phyloP scores from a whole-genome alignment of 345 rosid species.

The Brassica carinata region DNA sequence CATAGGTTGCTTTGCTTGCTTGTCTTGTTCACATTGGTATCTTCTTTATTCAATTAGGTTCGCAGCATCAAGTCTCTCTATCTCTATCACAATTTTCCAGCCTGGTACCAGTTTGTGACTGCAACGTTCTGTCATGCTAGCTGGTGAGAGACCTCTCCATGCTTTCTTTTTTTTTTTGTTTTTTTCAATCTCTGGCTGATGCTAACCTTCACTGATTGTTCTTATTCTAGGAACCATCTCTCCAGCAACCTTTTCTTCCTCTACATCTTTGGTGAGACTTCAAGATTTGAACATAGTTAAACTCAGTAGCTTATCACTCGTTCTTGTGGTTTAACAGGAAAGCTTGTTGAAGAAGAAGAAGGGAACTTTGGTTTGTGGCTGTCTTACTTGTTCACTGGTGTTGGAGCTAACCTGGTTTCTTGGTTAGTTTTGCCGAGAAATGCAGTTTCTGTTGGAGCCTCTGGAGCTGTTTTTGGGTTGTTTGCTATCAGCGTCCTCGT shows the following conservation, averaged over 20 bases:
- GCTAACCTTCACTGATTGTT: slow-evolving; percentile 5
- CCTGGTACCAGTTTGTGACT: slow-evolving; percentile 91
- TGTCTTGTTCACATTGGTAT: slow-evolving; percentile 1
- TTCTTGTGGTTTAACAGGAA: slow-evolving; percentile 51
- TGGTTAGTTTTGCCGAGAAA: slow-evolving; percentile 92
- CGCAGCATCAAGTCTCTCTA: slow-evolving; percentile 62
- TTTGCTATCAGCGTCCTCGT: slow-evolving; percentile 90
- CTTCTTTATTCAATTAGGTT: slow-evolving; percentile 45
- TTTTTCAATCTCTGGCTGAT: background rate
- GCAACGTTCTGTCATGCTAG: slow-evolving; percentile 92
- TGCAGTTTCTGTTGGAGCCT: slow-evolving; percentile 90
- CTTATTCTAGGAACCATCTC: slow-evolving; percentile 78
- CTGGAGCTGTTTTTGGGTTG: slow-evolving; percentile 92
- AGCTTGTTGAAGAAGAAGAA: slow-evolving; percentile 96
- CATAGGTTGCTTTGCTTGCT: background rate
- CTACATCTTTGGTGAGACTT: slow-evolving; percentile 89
- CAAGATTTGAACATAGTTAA: slow-evolving; percentile 14
- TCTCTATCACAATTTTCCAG: slow-evolving; percentile 75
- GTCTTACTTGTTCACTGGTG: slow-evolving; percentile 76
- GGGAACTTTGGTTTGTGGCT: slow-evolving; percentile 82
- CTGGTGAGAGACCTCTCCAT: slow-evolving; percentile 66
- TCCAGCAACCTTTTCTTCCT: slow-evolving; percentile 95
- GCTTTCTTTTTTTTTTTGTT: background rate
- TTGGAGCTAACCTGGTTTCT: slow-evolving; percentile 88
- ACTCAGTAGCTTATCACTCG: slow-evolving; percentile 6